Base-by-base conservation (phyloP, 140 eudicot species). In the Oenanthe javanica region DNA sequence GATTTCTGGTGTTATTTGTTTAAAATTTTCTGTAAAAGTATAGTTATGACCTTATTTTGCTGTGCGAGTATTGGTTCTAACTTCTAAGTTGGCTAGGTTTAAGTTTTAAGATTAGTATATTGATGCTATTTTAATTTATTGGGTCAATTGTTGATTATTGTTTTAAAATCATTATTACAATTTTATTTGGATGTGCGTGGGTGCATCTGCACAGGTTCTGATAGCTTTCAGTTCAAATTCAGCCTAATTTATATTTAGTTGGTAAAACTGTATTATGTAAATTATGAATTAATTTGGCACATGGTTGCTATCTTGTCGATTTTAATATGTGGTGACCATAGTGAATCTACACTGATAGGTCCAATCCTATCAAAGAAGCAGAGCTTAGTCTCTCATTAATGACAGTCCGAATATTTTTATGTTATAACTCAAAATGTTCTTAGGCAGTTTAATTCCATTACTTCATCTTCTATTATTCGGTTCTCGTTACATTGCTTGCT, bases 401-500 rank as follows among this genome's bases (percentile, higher is more conserved):
- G 36, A 61, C 38, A 23, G 70, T 61, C 70, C 23, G 16, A 61
- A n/a, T 13, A 61, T 61, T 61, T 12, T 43, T 43, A 43, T 43
- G n/a, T 61, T 61, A 8, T 59, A 55, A 59, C 36, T n/a, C 9
- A 36, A n/a, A 61, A 25, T n/a, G 23, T 61, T 61, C 10, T 10
- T 5, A 74, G 14, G 59, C 42, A 23, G 31, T 21, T 73, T 21
- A 9, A 43, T 10, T 51, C 27, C 23, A 69, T 47, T 6, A 36
- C 19, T 45, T 7, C 51, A 51, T 77, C 50, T 3, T 21, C 25
- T 52, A 61, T 43, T 48, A 21, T 69, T 72, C 23, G 9, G 70
- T 23, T 51, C 72, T 76, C 55, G 23, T 76, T 55, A 49, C 59
- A 57, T 73, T 50, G 77, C 84, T 84, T 52, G 69, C 57, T 71